Conservation (phyloP, 768 basidiomycete genomes). For the Mycena polygramma region DNA sequence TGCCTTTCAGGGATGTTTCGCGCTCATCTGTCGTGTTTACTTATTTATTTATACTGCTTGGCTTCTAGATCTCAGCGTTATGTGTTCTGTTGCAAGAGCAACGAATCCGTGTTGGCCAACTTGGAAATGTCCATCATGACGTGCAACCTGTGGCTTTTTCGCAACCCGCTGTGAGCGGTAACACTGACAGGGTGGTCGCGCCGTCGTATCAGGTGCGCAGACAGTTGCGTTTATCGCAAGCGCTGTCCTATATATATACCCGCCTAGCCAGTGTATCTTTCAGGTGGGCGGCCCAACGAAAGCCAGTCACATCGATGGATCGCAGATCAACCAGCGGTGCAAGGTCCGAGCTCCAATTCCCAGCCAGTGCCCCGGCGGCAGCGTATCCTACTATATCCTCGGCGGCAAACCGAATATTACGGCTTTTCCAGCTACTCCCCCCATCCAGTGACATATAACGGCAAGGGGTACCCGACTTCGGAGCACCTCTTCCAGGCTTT, state of each 20-base stretch:
- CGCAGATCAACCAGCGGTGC: background rate
- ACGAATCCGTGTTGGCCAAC: background rate
- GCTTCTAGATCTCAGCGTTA: constrained; percentile 13
- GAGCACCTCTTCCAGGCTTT: constrained; percentile 68
- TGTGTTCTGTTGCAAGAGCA: constrained; percentile 8
- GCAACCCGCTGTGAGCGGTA: too few species aligned
- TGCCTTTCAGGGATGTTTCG: constrained; percentile 19
- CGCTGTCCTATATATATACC: too few species aligned
- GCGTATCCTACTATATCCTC: background rate
- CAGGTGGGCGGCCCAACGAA: too few species aligned
- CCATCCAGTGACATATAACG: constrained; percentile 55
- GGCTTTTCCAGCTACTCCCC: constrained; percentile 51
- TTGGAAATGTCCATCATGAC: too few species aligned
- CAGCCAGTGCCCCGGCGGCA: background rate
- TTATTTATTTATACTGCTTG: too few species aligned
- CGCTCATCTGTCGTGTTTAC: background rate
- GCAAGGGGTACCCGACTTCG: constrained; percentile 62
- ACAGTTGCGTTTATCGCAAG: too few species aligned
- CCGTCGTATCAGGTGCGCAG: too few species aligned
- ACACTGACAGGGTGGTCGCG: too few species aligned
- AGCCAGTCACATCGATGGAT: too few species aligned
- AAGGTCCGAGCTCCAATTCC: background rate
- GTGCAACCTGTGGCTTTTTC: too few species aligned
- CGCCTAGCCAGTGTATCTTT: too few species aligned
- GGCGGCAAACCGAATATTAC: background rate